Evolutionary conservation across 2,329 filamentous ascomycete species (phyloP).

Genomic region (Cytospora leucostoma): DNA sequence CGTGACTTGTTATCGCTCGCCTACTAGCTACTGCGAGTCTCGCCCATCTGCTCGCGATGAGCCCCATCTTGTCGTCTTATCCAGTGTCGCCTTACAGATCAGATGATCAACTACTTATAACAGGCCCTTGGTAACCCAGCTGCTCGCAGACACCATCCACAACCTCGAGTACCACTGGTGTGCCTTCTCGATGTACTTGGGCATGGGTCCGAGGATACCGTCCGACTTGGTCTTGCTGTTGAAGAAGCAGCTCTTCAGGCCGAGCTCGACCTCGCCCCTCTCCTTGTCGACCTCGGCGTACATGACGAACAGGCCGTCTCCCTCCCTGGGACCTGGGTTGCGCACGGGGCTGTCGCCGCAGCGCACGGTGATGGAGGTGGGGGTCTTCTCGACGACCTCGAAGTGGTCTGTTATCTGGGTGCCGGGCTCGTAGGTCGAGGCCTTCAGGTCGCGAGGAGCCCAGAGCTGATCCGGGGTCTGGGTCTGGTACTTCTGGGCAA

Average conservation of each 20-base stretch:
- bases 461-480: constrained; percentile 63
- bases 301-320: constrained; percentile 69
- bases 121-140: constrained; percentile 35
- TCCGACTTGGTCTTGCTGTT: constrained; percentile 41
- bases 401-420: constrained; percentile 71
- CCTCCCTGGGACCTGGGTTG: constrained; percentile 54
- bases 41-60: neutral
- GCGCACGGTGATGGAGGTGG: constrained; percentile 61
- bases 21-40: neutral
- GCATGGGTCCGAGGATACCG: constrained; percentile 39
- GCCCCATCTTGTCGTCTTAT: neutral
- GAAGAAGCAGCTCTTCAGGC: constrained; percentile 66
- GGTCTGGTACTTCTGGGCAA: constrained; percentile 61
- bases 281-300: constrained; percentile 60
- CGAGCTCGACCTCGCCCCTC: constrained; percentile 61
- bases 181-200: constrained; percentile 39
- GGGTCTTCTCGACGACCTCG: constrained; percentile 66
- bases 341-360: constrained; percentile 64
- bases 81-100: neutral
- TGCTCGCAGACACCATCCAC: constrained; percentile 42
- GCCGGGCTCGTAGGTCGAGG: constrained; percentile 61
- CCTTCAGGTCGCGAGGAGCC: constrained; percentile 54
- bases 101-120: neutral
- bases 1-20: neutral
- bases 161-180: constrained; percentile 46